Conservation (phyloP, 345 rosid species). For the Geranium rotundifolium region DNA sequence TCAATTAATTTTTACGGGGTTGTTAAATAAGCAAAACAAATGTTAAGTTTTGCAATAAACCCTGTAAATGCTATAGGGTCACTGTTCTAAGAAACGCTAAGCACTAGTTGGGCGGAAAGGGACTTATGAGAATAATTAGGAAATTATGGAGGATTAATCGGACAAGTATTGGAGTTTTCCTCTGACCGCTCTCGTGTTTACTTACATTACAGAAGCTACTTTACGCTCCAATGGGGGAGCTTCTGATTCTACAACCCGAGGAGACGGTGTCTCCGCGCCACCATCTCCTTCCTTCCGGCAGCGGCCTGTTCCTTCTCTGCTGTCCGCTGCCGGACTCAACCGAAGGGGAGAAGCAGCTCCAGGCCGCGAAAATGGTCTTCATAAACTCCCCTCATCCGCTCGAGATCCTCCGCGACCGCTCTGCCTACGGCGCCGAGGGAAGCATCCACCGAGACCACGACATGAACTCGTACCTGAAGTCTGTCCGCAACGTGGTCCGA, state of each 20-base stretch:
- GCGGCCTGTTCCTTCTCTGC: conserved; percentile 62
- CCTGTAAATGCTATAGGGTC: no score
- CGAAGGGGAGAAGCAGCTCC: conserved; percentile 51
- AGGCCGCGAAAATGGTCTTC: conserved; percentile 58
- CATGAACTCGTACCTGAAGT: conserved; percentile 71
- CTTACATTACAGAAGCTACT: conserved; percentile 47
- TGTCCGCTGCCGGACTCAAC: conserved; percentile 25
- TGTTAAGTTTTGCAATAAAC: no score
- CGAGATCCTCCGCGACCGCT: conserved; percentile 77
- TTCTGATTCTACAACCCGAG: conserved; percentile 86
- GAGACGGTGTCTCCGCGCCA: conserved; percentile 79
- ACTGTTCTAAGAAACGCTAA: no score
- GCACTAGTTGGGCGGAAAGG: no score
- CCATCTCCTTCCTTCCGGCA: conserved; percentile 81
- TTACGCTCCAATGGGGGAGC: conserved; percentile 90
- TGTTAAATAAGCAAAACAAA: no score
- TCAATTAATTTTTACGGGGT: no score
- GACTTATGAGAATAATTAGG: no score
- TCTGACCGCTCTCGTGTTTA: not conserved
- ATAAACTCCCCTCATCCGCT: conserved; percentile 96
- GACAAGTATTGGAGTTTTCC: no score
- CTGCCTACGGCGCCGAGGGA: conserved; percentile 82
- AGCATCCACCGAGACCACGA: conserved; percentile 84
- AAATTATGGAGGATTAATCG: no score
- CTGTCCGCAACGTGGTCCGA: conserved; percentile 50